A percentile compares a stretch with the other conserved stretches of the same genome.
Conservation (phyloP, 371 early-diverging fungal species). For the Rhizomucor miehei region DNA sequence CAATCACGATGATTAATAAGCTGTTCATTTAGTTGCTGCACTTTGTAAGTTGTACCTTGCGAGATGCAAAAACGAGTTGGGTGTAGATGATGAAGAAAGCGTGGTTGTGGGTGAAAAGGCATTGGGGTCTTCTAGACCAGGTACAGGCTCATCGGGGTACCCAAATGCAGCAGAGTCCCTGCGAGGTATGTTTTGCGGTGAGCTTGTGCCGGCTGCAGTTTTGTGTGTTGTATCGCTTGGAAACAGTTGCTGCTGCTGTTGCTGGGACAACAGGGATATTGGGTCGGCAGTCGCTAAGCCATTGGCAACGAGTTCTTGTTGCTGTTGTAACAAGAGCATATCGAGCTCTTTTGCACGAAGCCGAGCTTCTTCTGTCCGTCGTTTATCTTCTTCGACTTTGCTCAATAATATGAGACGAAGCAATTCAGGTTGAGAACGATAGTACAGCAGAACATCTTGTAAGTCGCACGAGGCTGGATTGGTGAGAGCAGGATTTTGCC, state of each 20-base stretch:
- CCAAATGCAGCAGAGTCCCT: conserved; percentile 9
- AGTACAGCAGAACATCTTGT: conserved; percentile 36
- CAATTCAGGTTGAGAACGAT: conserved; percentile 58
- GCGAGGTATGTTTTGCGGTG: not conserved
- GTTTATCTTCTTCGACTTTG: conserved; percentile 66
- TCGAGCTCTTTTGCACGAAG: conserved; percentile 46
- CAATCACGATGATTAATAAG: not conserved
- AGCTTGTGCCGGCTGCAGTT: not conserved
- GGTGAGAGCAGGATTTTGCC: not conserved
- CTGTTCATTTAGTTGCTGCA: too few species aligned
- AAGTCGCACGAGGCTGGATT: conserved; percentile 40
- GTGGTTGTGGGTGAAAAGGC: conserved; percentile 5
- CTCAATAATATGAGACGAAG: conserved; percentile 56
- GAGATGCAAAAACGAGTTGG: conserved; percentile 10
- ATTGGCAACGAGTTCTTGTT: conserved; percentile 16
- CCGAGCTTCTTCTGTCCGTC: conserved; percentile 48
- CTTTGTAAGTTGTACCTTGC: conserved; percentile 5
- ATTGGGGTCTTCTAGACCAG: conserved; percentile 3
- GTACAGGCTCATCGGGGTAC: conserved; percentile 3
- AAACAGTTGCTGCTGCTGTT: not conserved
- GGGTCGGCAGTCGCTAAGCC: not conserved
- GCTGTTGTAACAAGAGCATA: conserved; percentile 31
- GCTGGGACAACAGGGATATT: not conserved
- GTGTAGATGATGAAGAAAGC: conserved; percentile 5
- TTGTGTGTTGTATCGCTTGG: not conserved